Base-by-base conservation (phyloP, 2,329 filamentous ascomycete species). In the Pyricularia sp. region DNA sequence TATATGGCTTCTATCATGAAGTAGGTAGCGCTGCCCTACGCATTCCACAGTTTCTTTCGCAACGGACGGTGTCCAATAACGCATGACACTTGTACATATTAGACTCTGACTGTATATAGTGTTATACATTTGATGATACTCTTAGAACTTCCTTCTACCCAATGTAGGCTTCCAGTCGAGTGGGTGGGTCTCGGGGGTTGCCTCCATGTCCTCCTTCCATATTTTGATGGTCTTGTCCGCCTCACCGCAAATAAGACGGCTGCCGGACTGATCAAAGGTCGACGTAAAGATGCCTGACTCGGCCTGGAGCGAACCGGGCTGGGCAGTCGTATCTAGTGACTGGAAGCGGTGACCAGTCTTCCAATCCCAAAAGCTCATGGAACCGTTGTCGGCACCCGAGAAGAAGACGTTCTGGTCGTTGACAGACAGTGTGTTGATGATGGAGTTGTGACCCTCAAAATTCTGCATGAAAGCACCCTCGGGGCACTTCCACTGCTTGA, bases 401-500 rank as follows among this genome's bases (percentile, higher is more conserved):
- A 99, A 97, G 70, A 99, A 81, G 20, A 98, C 92, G 74, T 97
- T 95, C 77, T 97, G 93, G 75, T 96, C 92, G 78, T 99, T 99
- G 36, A 95, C 93, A 63, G 93, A 87, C 64, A 99, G 82, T 0
- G 93, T 93, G 80, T 99, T 99, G 82, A 99, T 94, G 77, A 99
- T 96, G 70, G 93, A 88, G 75, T 97, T 97, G 76, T 98, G 94
- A 4, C 94, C 94, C 63, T 97, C 92, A 75, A 98, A 98, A 77
- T 98, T 98, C 79, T 97, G 94, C 95, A 99, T 99, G 77, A 99
- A 98, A 20, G 93, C 93, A 55, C 94, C 96, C 77, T 97, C 93
- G 1, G 96, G 96, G 73, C 94, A 98, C 79, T 98, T 97, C 94
- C 95, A 99, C 81, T 99, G 95, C 83, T 99, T 99, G 81, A 99